Base-by-base conservation (phyloP, 2,329 filamentous ascomycete genomes). In the Microdochium paspali region DNA sequence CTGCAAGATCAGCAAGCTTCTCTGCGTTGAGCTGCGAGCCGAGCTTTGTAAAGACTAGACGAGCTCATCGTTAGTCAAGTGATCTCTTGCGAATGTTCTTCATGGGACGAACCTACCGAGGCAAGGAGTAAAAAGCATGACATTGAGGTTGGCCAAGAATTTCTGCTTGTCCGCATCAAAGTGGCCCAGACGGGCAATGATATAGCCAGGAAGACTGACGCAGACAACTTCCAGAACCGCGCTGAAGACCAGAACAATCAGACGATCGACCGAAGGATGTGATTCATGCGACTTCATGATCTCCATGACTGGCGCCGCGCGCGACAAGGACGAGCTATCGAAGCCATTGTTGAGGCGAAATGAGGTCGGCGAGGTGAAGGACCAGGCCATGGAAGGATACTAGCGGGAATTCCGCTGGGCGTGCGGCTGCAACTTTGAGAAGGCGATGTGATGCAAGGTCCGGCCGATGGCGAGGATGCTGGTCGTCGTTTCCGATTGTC, bases 91-190 rank as follows among this genome's bases (percentile, higher is more conserved):
- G 40, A 21, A 25, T 3, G 32, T 4, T 44, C 10, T 25, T 10
- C 21, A 13, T 6, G 21, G 24, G 26, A 31, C 40, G 21, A 44
- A 30, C 68, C 84, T 81, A 94, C 88, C 94, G 53, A 98, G 81
- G 65, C 93, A 97, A 54, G 93, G 93, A 25, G 93, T 98, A 67
- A 98, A 98, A 39, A 98, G 76, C 71, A 87, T 87, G 50, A 96
- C 90, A 65, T 98, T 98, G 56, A 98, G 75, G 62, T 98, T 96
- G 47, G 93, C 91, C 45, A 96, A 76, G 61, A 98, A 94, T 67
- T 96, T 97, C 66, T 98, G 93, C 64, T 90, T 87, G 46, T 95
- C 90, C 53, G 88, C 89, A 67, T 95, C 89, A 67, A 98, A 97
- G 70, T 95, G 87, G 63, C 93, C 93, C 58, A 89, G 76, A 32